Evolutionary conservation across 2,329 filamentous ascomycete genomes (phyloP), one percentile per base, ranked within the genome.

Genomic region (Dryadomyces quercivorus): DNA sequence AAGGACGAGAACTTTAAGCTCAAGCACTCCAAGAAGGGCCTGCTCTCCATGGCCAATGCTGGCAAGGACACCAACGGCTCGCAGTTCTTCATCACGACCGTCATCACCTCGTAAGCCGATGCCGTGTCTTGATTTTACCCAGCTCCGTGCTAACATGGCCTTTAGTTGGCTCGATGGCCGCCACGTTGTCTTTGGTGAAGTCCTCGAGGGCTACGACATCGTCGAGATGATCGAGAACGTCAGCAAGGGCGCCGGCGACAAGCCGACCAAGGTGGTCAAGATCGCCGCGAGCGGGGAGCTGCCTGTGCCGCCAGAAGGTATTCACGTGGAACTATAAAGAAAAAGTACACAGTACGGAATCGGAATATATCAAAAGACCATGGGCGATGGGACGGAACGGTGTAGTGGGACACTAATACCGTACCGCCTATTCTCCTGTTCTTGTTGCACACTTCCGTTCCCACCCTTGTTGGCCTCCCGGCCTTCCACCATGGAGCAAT

Each of bases 1-100:
- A 72, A 81, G 61, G 88, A 94, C 65, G 88, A 94, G 83, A 93
- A 92, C 85, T 93, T 94, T 80, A 92, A 93, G 84, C 79, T 92
- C 67, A 91, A 90, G 80, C 88, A 94, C 82, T 81, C 78, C 76
- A 90, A 89, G 80, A 85, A 83, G 71, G 88, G 88, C 65, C 74
- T 88, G 52, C 75, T 93, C 61, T 89, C 85, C 71, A 93, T 89
- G 88, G 88, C 86, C 71, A 91, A 91, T 73, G 81, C 86, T 58
- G 87, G 87, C 70, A 80, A 82, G 70, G 86, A 93, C 71, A 93
- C 88, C 76, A 91, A 91, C 68, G 87, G 88, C 67, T 89, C 85
- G 56, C 88, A 93, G 69, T 93, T 93, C 77, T 93, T 93, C 78
- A 91, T 93, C 69, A 93, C 88, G 65, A 92, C 87, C 62, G 84